Percentiles rank a stretch among this genome's conserved stretches.
Conservation (phyloP, 2,329 filamentous ascomycete genomes). For the Claviceps africana region DNA sequence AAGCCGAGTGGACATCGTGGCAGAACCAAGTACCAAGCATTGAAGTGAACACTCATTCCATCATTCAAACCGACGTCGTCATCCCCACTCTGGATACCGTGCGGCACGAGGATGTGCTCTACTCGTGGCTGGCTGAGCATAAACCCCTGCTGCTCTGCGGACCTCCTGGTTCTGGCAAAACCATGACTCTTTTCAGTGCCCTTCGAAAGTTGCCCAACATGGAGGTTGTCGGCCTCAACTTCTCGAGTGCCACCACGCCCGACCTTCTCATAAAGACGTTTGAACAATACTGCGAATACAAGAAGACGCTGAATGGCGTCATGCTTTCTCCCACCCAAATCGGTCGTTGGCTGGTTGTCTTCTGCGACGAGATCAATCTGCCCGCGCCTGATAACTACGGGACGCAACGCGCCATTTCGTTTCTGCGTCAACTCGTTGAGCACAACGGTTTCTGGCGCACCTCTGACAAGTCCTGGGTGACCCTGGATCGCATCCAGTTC, state of each 20-base stretch:
- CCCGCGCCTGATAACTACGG: conserved; percentile 95
- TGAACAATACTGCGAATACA: conserved; percentile 98
- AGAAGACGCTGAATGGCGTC: conserved; percentile 93
- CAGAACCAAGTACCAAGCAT: conserved; percentile 87
- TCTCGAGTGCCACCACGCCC: conserved; percentile 95
- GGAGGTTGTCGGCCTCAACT: conserved; percentile 98
- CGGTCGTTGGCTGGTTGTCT: conserved; percentile 92
- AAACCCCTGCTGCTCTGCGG: conserved; percentile 94
- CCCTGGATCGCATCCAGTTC: conserved; percentile 93
- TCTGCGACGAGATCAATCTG: conserved; percentile 99
- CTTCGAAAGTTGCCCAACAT: conserved; percentile 94
- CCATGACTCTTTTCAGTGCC: conserved; percentile 97
- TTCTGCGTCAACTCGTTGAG: conserved; percentile 92
- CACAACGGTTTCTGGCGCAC: conserved; percentile 99
- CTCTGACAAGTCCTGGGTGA: conserved; percentile 94
- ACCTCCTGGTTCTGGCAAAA: conserved; percentile 96
- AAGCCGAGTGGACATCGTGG: conserved; percentile 83
- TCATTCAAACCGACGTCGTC: conserved; percentile 95
- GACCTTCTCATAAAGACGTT: conserved; percentile 98
- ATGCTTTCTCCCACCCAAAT: conserved; percentile 94
- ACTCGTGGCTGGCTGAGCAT: conserved; percentile 98
- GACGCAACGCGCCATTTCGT: conserved; percentile 92
- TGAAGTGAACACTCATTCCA: conserved; percentile 95
- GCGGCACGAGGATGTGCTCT: conserved; percentile 95
- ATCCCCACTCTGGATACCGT: conserved; percentile 97